phyloP scores from a whole-genome alignment of 2,329 filamentous ascomycete genomes.

The Parastagonospora avenae region DNA sequence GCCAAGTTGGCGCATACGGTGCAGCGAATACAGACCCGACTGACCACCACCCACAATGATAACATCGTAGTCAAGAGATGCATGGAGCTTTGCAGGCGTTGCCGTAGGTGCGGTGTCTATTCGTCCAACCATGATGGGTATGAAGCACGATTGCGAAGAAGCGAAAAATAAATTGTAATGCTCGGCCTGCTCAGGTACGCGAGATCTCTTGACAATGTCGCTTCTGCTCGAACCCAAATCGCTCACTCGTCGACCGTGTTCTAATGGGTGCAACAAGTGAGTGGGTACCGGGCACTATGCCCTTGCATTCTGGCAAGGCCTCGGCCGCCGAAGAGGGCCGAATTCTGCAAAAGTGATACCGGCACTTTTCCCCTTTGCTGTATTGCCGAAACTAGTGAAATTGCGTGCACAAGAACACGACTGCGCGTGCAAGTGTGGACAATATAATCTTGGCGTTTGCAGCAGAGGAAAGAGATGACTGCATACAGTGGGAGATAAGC shows the following conservation, averaged over 20 bases:
- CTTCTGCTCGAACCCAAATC: not conserved
- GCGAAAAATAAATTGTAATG: not conserved
- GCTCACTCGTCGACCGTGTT: not conserved
- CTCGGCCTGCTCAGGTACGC: not conserved
- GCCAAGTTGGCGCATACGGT: constrained; percentile 42
- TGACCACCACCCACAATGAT: constrained; percentile 41
- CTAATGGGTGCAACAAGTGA: not conserved
- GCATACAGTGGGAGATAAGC: too few species aligned
- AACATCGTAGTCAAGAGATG: constrained; percentile 26
- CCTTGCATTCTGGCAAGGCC: not conserved
- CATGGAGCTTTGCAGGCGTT: constrained; percentile 14
- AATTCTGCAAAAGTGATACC: not conserved
- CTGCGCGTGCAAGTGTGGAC: not conserved
- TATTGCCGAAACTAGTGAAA: not conserved
- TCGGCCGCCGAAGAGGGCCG: not conserved
- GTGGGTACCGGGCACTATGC: not conserved
- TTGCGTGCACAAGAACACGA: not conserved
- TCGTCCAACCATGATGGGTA: constrained; percentile 17
- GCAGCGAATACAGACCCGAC: constrained; percentile 43
- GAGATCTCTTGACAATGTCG: not conserved
- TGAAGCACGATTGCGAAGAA: not conserved
- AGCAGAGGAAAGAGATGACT: too few species aligned
- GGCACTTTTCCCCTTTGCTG: not conserved
- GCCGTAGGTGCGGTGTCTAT: constrained; percentile 3
- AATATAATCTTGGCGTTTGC: too few species aligned